Base-by-base conservation (phyloP, 1,139 yeast genomes). In the Petasospora rhodanensis region DNA sequence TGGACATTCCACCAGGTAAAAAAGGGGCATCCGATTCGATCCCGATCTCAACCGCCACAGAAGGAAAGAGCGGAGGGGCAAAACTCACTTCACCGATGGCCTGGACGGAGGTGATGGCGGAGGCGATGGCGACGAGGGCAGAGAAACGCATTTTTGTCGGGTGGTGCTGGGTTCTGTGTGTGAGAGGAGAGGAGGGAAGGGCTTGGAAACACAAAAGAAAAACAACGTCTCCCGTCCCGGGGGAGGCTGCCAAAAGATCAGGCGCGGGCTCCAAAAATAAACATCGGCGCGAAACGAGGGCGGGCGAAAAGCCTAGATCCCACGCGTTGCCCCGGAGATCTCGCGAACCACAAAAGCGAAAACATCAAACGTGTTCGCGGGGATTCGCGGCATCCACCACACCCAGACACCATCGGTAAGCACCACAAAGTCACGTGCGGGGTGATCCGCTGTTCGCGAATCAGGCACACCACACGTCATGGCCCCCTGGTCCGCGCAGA, bases 21-120 rank as follows among this genome's bases (percentile, higher is more conserved):
- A n/a, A n/a, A n/a, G n/a, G n/a, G n/a, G n/a, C n/a, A n/a, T n/a
- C n/a, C n/a, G n/a, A n/a, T n/a, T n/a, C n/a, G n/a, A n/a, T n/a
- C n/a, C n/a, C n/a, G n/a, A n/a, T n/a, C n/a, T n/a, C n/a, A n/a
- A n/a, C n/a, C n/a, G n/a, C n/a, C n/a, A n/a, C n/a, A n/a, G n/a
- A n/a, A n/a, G n/a, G n/a, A n/a, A n/a, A n/a, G n/a, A 12, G n/a
- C 10, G 12, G 9, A 18, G 19, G 7, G 19, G 9, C 19, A 18
- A 19, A 9, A 41, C 44, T 27, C 26, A 41, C 44, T 10, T 45
- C 37, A 28, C 53, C 53, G 24, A 46, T 43, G 29, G 53, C 53
- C 12, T 40, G 32, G 33, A 36, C 53, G 4, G 49, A 43, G 9
- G 43, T 11, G 21, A 41, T 21, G n/a, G 45, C 47, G 26, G 46